Base-by-base conservation (phyloP, 805 yeast genomes). In the Metschnikowia vanudenii region DNA sequence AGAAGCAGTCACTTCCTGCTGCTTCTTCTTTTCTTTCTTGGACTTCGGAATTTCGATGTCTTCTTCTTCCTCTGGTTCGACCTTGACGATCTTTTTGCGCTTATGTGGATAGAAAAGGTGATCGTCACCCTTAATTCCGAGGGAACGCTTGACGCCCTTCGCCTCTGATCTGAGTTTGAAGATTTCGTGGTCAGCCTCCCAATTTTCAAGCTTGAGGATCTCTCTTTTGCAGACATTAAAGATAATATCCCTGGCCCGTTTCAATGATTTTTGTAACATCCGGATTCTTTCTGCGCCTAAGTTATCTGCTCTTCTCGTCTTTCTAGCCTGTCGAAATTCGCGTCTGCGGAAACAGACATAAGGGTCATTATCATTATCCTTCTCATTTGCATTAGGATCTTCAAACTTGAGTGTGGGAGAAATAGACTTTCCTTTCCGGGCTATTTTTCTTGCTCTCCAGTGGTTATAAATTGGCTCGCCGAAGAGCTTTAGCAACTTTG, bases 341-440 rank as follows among this genome's bases (percentile, higher is more conserved):
- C 99, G 85, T 55, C 97, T 82, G 59, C 99, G 80, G 74, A 94
- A 94, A 70, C 97, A 89, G 34, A 89, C 85, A 65, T 94, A 94
- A 1, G 99, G 98, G 64, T 94, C 97, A 49, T 79, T 80, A 59
- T 91, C 97, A 47, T 72, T 71, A 59, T 91, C 97, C 60, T 90
- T 90, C 49, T 88, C 94, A 46, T 80, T 80, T 7, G 75, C 75
- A 53, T 64, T 69, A 19, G 88, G 88, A 56, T 88, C 91, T 68
- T 91, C 97, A 63, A 88, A 90, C 63, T 83, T 87, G 41, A 94
- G 72, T 13, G 75, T 65, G 3, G 97, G 96, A 54, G 81, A 77
- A 17, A 94, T 78, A 3, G 85, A 65, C 55, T 79, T 78, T 28
- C 97, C 97, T 22, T 73, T 65, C 43, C 88, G 72, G 36, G 68